A percentile compares a stretch with the other conserved stretches of the same genome.
Evolutionary conservation across 2,329 filamentous ascomycete species (phyloP).

Genomic region (Metarhizium album): DNA sequence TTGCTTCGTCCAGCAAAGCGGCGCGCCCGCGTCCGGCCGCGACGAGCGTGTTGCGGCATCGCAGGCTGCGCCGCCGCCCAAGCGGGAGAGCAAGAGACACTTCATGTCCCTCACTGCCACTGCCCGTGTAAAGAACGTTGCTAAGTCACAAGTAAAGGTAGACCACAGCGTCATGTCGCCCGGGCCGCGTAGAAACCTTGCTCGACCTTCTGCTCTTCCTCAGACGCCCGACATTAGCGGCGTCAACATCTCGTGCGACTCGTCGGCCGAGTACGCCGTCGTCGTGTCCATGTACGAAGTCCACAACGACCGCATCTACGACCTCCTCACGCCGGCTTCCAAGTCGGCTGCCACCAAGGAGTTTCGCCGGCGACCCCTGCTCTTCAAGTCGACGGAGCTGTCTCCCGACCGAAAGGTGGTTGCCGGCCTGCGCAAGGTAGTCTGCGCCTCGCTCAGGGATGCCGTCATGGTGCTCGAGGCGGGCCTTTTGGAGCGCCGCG

Average conservation of each 20-base stretch:
- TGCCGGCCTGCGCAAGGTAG: constrained; percentile 79
- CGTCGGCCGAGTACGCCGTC: constrained; percentile 71
- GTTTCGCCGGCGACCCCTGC: constrained; percentile 62
- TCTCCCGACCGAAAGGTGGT: constrained; percentile 92
- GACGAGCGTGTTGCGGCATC: background rate
- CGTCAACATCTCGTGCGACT: constrained; percentile 47
- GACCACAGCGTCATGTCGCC: constrained; percentile 35
- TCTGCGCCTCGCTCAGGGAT: constrained; percentile 73
- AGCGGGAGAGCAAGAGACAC: constrained; percentile 19
- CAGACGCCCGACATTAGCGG: constrained; percentile 64
- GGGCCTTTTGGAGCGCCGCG: constrained; percentile 73
- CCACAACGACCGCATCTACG: constrained; percentile 96
- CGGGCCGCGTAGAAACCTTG: constrained; percentile 51
- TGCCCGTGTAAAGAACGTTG: constrained; percentile 31
- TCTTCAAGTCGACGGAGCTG: constrained; percentile 86
- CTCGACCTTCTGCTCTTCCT: constrained; percentile 60
- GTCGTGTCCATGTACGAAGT: constrained; percentile 98
- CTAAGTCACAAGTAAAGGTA: constrained; percentile 40
- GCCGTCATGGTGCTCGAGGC: constrained; percentile 85
- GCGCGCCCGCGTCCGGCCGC: background rate
- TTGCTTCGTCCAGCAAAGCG: constrained; percentile 12
- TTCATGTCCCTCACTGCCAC: constrained; percentile 36
- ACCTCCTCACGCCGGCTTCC: constrained; percentile 61
- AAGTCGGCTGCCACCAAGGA: constrained; percentile 56
- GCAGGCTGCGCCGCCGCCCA: constrained; percentile 18